phyloP scores from a whole-genome alignment of 176 grass and related monocot genomes.

The Secale cereale region DNA sequence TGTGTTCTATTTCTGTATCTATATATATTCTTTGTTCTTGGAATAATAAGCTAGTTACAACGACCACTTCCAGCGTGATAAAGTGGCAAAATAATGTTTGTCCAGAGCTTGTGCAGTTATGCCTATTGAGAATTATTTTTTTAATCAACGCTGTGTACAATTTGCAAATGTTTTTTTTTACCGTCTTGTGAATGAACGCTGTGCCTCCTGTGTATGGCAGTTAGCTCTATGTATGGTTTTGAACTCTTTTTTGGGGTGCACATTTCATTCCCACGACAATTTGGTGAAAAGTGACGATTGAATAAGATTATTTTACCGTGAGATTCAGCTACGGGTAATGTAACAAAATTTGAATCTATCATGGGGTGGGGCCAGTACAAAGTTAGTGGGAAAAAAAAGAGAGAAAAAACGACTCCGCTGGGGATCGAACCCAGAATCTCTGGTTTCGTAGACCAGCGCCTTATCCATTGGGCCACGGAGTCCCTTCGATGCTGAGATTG shows the following conservation, averaged over 20 bases:
- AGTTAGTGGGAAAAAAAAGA: too few species aligned
- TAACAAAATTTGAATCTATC: too few species aligned
- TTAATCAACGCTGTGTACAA: too few species aligned
- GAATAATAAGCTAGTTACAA: neutral
- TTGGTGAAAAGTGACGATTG: too few species aligned
- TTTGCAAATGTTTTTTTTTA: too few species aligned
- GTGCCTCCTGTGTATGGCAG: neutral
- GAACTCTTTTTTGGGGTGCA: too few species aligned
- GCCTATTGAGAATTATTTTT: neutral
- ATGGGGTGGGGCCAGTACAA: too few species aligned
- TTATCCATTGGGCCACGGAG: conserved; percentile 80
- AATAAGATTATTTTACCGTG: too few species aligned
- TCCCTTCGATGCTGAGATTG: too few species aligned
- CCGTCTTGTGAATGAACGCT: too few species aligned
- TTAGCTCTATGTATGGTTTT: neutral
- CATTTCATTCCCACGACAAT: too few species aligned
- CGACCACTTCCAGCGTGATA: neutral
- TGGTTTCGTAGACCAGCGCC: conserved; percentile 99
- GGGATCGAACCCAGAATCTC: conserved; percentile 99
- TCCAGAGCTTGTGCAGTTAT: neutral
- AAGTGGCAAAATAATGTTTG: neutral
- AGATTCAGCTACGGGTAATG: too few species aligned
- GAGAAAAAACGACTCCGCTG: conserved; percentile 61
- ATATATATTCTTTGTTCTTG: neutral
- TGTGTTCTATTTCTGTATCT: neutral